Conservation (phyloP, 2,329 filamentous ascomycete species). For the Alternaria ventricosa region DNA sequence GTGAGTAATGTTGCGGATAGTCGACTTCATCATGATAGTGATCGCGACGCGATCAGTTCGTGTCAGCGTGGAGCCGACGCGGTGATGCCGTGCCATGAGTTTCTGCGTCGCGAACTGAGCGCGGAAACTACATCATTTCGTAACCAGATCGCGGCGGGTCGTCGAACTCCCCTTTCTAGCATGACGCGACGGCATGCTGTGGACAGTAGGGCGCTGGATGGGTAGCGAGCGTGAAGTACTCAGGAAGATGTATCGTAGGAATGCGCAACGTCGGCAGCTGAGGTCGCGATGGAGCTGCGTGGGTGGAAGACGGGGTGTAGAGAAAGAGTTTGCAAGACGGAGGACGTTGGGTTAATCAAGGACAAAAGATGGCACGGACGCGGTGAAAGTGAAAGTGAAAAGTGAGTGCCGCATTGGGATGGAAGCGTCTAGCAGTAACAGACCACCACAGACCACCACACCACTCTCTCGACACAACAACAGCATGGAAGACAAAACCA, state of each 20-base stretch:
- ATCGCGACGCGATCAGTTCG: not conserved
- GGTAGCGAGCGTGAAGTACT: not conserved
- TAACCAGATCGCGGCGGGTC: not conserved
- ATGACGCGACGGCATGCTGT: not conserved
- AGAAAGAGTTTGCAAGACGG: not conserved
- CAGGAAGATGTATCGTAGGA: not conserved
- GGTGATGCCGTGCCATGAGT: not conserved
- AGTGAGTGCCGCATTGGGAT: not conserved
- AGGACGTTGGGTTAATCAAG: not conserved
- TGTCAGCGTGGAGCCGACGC: not conserved
- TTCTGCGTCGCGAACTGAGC: not conserved
- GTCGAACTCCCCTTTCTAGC: not conserved
- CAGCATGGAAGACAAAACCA: rapidly evolving
- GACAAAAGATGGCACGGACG: not conserved
- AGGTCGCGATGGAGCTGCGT: not conserved
- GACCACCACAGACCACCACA: not conserved
- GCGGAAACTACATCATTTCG: not conserved
- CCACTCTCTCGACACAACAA: not conserved
- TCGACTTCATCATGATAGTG: rapidly evolving
- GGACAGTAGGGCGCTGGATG: not conserved
- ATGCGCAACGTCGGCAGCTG: not conserved
- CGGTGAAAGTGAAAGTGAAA: not conserved
- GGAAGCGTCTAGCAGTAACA: not conserved
- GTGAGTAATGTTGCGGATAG: not conserved
- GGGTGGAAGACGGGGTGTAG: not conserved